phyloP scores from a whole-genome alignment of 495 filamentous ascomycete genomes.

The Daldinia grandis region DNA sequence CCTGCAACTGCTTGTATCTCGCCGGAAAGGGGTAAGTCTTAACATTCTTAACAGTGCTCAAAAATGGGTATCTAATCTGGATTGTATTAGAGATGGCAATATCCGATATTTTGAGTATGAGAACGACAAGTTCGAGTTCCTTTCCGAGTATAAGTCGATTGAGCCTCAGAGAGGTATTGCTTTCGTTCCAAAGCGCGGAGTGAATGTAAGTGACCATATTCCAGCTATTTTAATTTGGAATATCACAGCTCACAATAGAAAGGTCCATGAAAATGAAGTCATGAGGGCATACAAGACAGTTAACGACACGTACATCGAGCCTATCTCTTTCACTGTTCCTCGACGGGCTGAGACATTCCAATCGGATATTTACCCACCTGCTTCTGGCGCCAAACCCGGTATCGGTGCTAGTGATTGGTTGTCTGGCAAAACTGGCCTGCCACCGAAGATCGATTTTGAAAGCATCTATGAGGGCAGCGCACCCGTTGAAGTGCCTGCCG shows the following conservation, averaged over 20 bases:
- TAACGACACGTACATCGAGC: constrained; percentile 92
- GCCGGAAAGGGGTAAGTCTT: constrained; percentile 88
- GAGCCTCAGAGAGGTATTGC: constrained; percentile 96
- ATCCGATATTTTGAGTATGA: constrained; percentile 98
- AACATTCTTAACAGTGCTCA: background rate
- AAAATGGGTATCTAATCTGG: constrained; percentile 19
- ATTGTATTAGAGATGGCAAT: constrained; percentile 80
- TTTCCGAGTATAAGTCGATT: constrained; percentile 93
- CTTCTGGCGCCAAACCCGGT: constrained; percentile 77
- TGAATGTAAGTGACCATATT: constrained; percentile 68
- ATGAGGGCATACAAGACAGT: constrained; percentile 97
- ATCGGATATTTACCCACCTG: constrained; percentile 93
- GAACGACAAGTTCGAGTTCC: constrained; percentile 95
- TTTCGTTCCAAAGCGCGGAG: constrained; percentile 92
- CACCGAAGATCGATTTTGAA: constrained; percentile 91
- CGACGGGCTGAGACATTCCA: constrained; percentile 97
- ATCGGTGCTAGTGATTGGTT: constrained; percentile 86
- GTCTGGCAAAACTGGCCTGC: constrained; percentile 79
- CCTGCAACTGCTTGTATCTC: constrained; percentile 89
- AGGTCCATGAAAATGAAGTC: constrained; percentile 94
- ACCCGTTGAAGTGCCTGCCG: constrained; percentile 74
- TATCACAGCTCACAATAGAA: constrained; percentile 34
- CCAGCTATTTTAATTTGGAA: background rate
- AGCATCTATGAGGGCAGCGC: constrained; percentile 86
- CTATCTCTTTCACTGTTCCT: constrained; percentile 96